Percentiles rank a stretch among this genome's conserved stretches.
Conservation (phyloP, 2,329 filamentous ascomycete genomes). For the Claviceps sorghi region DNA sequence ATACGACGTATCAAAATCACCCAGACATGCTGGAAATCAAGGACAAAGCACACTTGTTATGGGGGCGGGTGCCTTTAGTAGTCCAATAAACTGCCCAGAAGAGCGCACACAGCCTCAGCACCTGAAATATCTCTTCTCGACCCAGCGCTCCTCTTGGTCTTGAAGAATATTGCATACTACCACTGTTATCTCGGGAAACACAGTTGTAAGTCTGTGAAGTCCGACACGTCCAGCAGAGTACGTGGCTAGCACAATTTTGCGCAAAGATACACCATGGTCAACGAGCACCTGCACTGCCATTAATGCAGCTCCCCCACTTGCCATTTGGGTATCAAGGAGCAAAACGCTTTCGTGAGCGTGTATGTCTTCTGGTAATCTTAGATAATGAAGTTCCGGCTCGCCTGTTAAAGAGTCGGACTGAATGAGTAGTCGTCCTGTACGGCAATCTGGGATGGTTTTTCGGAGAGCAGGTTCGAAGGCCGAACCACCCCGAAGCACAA, state of each 20-base stretch:
- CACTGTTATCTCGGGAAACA: constrained; percentile 76
- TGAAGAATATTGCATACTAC: constrained; percentile 72
- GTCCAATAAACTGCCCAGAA: not conserved
- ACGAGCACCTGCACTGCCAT: constrained; percentile 96
- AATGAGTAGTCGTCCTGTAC: constrained; percentile 76
- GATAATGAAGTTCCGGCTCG: constrained; percentile 85
- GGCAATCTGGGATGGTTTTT: constrained; percentile 83
- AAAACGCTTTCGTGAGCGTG: constrained; percentile 64
- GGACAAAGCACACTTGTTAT: not conserved
- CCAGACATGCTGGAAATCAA: not conserved
- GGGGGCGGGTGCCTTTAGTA: not conserved
- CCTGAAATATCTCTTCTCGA: constrained; percentile 81
- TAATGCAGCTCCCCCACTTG: constrained; percentile 66
- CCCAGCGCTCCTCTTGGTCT: constrained; percentile 75
- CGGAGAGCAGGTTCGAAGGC: constrained; percentile 78
- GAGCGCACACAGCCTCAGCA: constrained; percentile 35
- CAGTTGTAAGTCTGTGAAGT: constrained; percentile 69
- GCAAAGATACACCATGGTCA: constrained; percentile 77
- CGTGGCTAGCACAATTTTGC: constrained; percentile 81
- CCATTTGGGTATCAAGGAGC: constrained; percentile 87
- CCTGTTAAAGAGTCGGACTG: constrained; percentile 75
- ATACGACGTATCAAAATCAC: not conserved
- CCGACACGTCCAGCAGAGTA: constrained; percentile 79
- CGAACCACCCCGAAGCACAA: constrained; percentile 77
- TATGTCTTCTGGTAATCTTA: constrained; percentile 64